Conservation (phyloP, 2,329 filamentous ascomycete genomes). For the Graphilbum ipis-grandicollis region DNA sequence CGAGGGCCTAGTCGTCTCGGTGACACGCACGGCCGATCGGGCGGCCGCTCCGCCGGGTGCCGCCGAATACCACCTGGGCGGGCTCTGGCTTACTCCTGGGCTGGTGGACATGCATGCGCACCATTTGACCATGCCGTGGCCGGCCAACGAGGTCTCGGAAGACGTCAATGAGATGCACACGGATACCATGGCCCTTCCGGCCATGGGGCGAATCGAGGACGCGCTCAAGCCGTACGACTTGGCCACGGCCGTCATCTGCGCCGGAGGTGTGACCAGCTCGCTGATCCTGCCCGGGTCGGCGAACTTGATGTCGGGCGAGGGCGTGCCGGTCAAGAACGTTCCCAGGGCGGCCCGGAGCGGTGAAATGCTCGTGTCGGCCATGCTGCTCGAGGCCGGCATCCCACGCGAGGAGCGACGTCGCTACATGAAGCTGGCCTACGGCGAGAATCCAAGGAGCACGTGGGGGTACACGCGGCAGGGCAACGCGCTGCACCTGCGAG, state of each 20-base stretch:
- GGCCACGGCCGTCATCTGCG: slow-evolving; percentile 19
- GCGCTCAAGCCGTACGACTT: slow-evolving; percentile 23
- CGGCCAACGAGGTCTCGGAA: slow-evolving; percentile 11
- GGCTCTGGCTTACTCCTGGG: slow-evolving; percentile 22
- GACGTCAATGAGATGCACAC: slow-evolving; percentile 21
- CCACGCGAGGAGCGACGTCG: slow-evolving; percentile 14
- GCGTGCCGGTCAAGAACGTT: slow-evolving; percentile 22
- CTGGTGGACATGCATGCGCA: slow-evolving; percentile 29
- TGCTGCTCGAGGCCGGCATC: slow-evolving; percentile 22
- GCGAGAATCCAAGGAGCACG: slow-evolving; percentile 21
- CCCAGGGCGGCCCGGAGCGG: slow-evolving; percentile 14
- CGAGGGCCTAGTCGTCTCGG: slow-evolving; percentile 19
- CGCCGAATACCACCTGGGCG: slow-evolving; percentile 13
- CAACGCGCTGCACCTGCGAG: slow-evolving; percentile 20
- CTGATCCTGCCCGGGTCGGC: slow-evolving; percentile 25
- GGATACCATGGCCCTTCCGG: slow-evolving; percentile 18
- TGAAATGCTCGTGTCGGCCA: slow-evolving; percentile 23
- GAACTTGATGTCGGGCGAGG: slow-evolving; percentile 28
- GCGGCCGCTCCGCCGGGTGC: neutral
- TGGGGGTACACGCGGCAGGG: slow-evolving; percentile 23
- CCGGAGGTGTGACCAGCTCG: slow-evolving; percentile 25
- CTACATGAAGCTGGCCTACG: slow-evolving; percentile 28
- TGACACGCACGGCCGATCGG: slow-evolving; percentile 10
- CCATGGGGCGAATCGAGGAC: slow-evolving; percentile 20
- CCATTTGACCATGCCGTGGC: slow-evolving; percentile 19